These are phyloP conservation scores for Eragrostis curvula DNA, from an alignment of 176 grass and related monocot species.

Conservation along the genomic window DNA sequence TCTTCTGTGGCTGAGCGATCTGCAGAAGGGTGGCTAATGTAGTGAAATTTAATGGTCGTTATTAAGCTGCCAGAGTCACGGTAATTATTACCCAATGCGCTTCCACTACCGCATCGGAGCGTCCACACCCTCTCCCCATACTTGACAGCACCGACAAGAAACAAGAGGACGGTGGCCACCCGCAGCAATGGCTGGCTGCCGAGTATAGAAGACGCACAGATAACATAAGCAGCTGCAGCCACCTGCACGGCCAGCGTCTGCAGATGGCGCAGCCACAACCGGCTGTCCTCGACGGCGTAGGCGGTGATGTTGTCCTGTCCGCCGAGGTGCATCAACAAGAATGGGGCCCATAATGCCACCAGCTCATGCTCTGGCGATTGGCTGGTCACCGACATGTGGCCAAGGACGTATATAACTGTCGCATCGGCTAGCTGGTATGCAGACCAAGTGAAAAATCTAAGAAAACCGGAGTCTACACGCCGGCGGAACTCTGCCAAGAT, in stretches of 20 bases:
- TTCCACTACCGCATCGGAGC: not conserved
- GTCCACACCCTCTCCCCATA: not conserved
- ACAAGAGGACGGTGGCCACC: not conserved
- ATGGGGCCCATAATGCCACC: not conserved
- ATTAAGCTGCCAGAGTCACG: no score
- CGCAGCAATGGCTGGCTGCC: not conserved
- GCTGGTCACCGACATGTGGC: conserved; percentile 9
- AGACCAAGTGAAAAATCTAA: not conserved
- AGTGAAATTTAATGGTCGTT: no score
- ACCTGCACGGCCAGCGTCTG: not conserved
- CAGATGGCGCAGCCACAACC: conserved; percentile 10
- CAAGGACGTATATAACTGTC: not conserved
- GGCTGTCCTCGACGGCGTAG: conserved; percentile 4
- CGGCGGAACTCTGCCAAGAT: conserved; percentile 19
- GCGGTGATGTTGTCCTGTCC: conserved; percentile 31
- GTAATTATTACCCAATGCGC: not conserved
- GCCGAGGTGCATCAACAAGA: conserved; percentile 10
- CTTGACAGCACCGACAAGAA: not conserved
- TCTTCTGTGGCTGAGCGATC: not conserved
- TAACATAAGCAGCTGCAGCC: not conserved
- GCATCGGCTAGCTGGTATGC: conserved; percentile 25
- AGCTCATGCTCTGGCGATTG: not conserved
- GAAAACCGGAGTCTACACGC: not conserved
- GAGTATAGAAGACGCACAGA: not conserved
- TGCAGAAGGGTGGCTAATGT: not conserved